A percentile compares a stretch with the other conserved stretches of the same genome.
Conservation (phyloP, 164 flowering plant genomes). For the Dillenia suffruticosa region DNA sequence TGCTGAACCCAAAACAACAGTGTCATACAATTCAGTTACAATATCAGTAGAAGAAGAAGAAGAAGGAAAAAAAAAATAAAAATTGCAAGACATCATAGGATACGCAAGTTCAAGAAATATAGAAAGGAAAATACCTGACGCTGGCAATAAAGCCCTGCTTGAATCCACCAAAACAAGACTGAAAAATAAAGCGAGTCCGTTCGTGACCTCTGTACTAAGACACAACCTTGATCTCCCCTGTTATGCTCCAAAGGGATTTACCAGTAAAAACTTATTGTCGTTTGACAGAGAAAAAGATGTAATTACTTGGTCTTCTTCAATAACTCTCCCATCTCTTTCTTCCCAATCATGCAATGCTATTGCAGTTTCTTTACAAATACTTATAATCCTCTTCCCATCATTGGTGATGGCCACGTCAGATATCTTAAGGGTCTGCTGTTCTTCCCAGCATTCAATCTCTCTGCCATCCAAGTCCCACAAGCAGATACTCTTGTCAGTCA, state of each 20-base stretch:
- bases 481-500: slow-evolving; percentile 74
- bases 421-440: slow-evolving; percentile 54
- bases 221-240: slow-evolving; percentile 40
- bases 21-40: too few relatives aligned
- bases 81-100: too few relatives aligned
- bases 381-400: slow-evolving; percentile 69
- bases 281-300: slow-evolving; percentile 69
- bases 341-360: slow-evolving; percentile 55
- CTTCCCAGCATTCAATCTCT: slow-evolving; percentile 74
- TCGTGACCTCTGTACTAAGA: slow-evolving; percentile 71
- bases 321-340: slow-evolving; percentile 38
- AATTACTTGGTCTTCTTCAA: slow-evolving; percentile 56
- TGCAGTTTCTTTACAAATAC: slow-evolving; percentile 47
- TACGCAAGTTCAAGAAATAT: too few relatives aligned
- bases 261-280: slow-evolving; percentile 51
- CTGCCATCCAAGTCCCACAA: slow-evolving; percentile 87
- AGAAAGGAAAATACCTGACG: slow-evolving; percentile 46
- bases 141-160: slow-evolving; percentile 78
- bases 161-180: slow-evolving; percentile 84
- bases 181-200: slow-evolving; percentile 55
- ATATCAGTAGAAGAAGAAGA: too few relatives aligned
- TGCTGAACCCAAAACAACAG: too few relatives aligned
- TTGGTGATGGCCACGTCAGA: slow-evolving; percentile 72
- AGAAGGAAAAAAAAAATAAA: too few relatives aligned
- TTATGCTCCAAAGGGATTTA: slow-evolving; percentile 74